A percentile compares a stretch with the other conserved stretches of the same genome.
phyloP scores from a whole-genome alignment of 805 yeast genomes.

The Saccharomycopsis schoenii region DNA sequence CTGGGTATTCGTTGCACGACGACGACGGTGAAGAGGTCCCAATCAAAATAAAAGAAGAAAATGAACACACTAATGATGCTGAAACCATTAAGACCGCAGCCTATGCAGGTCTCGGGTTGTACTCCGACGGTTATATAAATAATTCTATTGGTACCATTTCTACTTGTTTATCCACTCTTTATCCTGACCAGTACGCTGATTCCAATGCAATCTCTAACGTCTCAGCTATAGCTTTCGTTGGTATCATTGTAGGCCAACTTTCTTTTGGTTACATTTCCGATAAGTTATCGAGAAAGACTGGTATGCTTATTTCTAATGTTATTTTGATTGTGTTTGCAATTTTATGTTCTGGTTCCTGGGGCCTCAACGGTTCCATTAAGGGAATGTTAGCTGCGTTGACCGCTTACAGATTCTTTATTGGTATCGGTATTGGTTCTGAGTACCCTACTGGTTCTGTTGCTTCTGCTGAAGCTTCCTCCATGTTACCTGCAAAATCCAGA shows the following conservation, averaged over 20 bases:
- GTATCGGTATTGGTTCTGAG: conserved; percentile 91
- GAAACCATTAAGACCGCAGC: conserved; percentile 52
- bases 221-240: conserved; percentile 82
- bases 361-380: conserved; percentile 45
- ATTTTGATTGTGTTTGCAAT: conserved; percentile 72
- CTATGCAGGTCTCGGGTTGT: conserved; percentile 86
- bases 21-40: conserved; percentile 19
- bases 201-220: conserved; percentile 73
- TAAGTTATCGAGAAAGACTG: conserved; percentile 66
- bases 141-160: conserved; percentile 73
- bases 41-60: conserved; percentile 9
- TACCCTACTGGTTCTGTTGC: conserved; percentile 92
- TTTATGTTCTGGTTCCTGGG: conserved; percentile 83
- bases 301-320: conserved; percentile 71
- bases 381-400: conserved; percentile 83
- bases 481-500: conserved; percentile 71
- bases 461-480: conserved; percentile 81
- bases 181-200: conserved; percentile 49
- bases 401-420: conserved; percentile 77
- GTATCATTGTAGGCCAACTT: conserved; percentile 83
- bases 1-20: conserved; percentile 1
- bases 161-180: conserved; percentile 58
- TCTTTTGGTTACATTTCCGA: conserved; percentile 76
- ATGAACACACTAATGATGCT: conserved; percentile 18
- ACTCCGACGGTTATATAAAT: conserved; percentile 89